Percentiles rank a stretch among this genome's conserved stretches.
phyloP scores from a whole-genome alignment of 768 basidiomycete genomes.

The Xanthoconium purpureum region DNA sequence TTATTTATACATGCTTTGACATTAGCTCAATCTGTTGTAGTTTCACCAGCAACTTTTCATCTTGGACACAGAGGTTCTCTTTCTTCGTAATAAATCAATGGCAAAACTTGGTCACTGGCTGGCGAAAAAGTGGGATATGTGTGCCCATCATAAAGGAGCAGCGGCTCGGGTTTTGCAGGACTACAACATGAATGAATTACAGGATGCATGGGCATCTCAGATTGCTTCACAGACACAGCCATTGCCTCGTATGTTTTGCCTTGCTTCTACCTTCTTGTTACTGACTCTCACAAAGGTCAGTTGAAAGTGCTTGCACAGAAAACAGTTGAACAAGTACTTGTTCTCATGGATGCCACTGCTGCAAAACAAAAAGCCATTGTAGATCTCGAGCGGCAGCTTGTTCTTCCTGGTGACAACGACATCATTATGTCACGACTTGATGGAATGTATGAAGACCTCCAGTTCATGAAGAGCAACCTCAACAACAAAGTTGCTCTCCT shows the following conservation, averaged over 20 bases:
- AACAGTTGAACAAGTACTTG: background rate
- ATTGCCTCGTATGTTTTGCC: background rate
- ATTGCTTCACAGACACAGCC: background rate
- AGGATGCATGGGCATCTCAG: background rate
- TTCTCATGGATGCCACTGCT: background rate
- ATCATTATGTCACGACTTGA: background rate
- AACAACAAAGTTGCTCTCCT: background rate
- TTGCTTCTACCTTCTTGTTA: too few relatives aligned
- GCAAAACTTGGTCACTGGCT: background rate
- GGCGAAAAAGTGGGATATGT: background rate
- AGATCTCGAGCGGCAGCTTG: background rate
- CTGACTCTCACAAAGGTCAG: too few relatives aligned
- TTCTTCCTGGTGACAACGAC: background rate
- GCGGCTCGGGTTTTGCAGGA: background rate
- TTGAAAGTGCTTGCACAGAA: too few relatives aligned
- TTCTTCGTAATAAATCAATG: background rate
- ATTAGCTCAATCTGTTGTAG: too few relatives aligned
- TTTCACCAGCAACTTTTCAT: background rate
- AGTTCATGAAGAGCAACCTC: background rate
- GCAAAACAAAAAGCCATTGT: background rate
- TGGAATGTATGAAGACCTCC: background rate
- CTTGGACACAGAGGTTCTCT: background rate
- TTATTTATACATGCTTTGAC: too few relatives aligned
- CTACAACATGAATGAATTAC: background rate
- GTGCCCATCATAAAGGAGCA: background rate